phyloP scores from a whole-genome alignment of 768 basidiomycete species.

The Amanita pallidorosea region DNA sequence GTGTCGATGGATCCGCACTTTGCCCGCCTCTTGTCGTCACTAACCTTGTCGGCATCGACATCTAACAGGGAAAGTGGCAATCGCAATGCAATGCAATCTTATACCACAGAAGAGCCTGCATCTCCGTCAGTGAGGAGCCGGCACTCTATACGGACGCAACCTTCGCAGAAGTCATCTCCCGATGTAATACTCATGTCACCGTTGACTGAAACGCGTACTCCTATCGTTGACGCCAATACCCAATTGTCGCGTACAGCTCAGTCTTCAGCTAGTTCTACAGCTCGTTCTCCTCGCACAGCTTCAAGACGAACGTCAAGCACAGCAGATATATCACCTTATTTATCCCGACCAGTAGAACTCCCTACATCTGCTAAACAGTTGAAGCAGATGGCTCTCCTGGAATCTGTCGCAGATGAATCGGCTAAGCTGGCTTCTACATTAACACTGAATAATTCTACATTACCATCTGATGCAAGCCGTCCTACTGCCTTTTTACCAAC shows the following conservation, averaged over 20 bases:
- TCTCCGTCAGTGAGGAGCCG: background rate
- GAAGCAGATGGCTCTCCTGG: conserved; percentile 61
- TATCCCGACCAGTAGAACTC: conserved; percentile 41
- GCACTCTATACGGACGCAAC: background rate
- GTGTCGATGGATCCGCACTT: conserved; percentile 56
- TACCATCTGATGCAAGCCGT: background rate
- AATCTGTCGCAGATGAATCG: conserved; percentile 66
- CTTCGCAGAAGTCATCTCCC: background rate
- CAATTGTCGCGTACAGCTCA: background rate
- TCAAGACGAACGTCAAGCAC: conserved; percentile 36
- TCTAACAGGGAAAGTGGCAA: conserved; percentile 4
- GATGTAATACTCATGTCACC: conserved; percentile 1
- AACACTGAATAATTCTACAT: conserved; percentile 1
- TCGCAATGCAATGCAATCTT: background rate
- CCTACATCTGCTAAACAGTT: conserved; percentile 51
- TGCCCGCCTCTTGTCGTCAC: conserved; percentile 51
- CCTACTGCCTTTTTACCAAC: background rate
- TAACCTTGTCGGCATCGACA: conserved; percentile 44
- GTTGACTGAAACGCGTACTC: background rate
- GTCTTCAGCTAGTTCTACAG: background rate
- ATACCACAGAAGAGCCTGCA: background rate
- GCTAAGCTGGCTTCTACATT: conserved; percentile 23
- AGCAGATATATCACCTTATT: conserved; percentile 63
- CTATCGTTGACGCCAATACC: background rate
- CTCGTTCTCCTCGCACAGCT: conserved; percentile 16